These are phyloP conservation scores for Neospora caninum DNA, from an alignment of 169 alveolate species.

Conservation along the genomic window DNA sequence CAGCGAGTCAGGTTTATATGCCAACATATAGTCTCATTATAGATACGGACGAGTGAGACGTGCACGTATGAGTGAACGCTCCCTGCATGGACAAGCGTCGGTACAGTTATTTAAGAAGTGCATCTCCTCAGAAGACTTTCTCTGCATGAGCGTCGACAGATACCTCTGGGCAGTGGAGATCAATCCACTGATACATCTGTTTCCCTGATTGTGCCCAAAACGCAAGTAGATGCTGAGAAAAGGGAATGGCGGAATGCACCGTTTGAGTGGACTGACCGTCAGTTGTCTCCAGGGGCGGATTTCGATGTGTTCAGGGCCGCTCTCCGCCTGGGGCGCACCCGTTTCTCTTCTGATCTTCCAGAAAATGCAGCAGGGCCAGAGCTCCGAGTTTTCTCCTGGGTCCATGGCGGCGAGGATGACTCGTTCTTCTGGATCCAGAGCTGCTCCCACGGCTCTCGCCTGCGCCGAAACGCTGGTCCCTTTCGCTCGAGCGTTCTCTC, in stretches of 20 bases:
- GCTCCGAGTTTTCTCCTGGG: background rate
- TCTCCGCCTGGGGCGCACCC: background rate
- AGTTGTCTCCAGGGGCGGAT: conserved; percentile 21
- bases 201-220: background rate
- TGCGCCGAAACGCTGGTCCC: background rate
- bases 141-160: conserved; percentile 3
- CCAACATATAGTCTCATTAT: too few species aligned
- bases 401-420: background rate
- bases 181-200: background rate
- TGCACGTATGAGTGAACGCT: too few species aligned
- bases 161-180: background rate
- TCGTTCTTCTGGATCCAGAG: background rate
- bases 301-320: background rate
- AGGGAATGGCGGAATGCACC: too few species aligned
- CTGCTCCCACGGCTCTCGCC: background rate
- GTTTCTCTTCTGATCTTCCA: background rate
- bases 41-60: too few species aligned
- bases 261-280: background rate
- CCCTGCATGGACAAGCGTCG: too few species aligned
- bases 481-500: background rate
- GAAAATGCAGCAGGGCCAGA: background rate
- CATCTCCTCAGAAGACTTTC: too few species aligned
- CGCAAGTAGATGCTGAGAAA: too few species aligned
- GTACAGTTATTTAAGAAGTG: too few species aligned
- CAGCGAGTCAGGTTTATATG: too few species aligned